A percentile compares a stretch with the other conserved stretches of the same genome.
Evolutionary conservation across 805 yeast species (phyloP).

Genomic region (Metschnikowia orientalis): DNA sequence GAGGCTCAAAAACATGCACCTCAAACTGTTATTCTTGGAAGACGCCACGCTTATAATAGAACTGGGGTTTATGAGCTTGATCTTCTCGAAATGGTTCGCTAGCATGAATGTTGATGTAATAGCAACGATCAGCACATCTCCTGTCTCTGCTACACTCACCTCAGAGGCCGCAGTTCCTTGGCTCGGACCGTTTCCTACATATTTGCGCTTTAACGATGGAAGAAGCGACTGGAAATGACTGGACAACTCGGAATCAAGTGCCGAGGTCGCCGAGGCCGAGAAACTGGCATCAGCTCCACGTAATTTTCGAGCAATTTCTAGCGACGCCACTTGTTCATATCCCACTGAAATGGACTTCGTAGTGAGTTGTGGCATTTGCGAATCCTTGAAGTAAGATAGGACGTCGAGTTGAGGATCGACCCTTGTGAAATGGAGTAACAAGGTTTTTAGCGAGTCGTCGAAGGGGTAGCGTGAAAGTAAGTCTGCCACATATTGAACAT

Average conservation of each 20-base stretch:
- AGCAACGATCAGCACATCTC: slow-evolving; percentile 8
- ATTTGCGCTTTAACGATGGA: slow-evolving; percentile 1
- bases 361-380: background rate
- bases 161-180: too few relatives aligned
- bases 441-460: slow-evolving; percentile 11
- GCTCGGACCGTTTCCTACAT: too few relatives aligned
- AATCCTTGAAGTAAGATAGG: slow-evolving; percentile 1
- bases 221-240: slow-evolving; percentile 1
- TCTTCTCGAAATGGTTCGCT: slow-evolving; percentile 17
- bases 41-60: slow-evolving; percentile 7
- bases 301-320: slow-evolving; percentile 1
- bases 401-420: slow-evolving; percentile 2
- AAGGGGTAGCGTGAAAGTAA: slow-evolving; percentile 12
- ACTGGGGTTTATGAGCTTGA: slow-evolving; percentile 18
- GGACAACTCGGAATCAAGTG: slow-evolving; percentile 1
- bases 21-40: slow-evolving; percentile 2
- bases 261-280: slow-evolving; percentile 3
- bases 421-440: slow-evolving; percentile 7
- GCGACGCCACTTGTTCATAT: background rate
- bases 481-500: slow-evolving; percentile 10
- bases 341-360: background rate
- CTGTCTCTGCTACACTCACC: too few relatives aligned
- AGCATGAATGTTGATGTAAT: slow-evolving; percentile 20
- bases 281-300: background rate
- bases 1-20: slow-evolving; percentile 10